Base-by-base conservation (phyloP, 768 basidiomycete species). In the Rhodotorula taiwanensis region DNA sequence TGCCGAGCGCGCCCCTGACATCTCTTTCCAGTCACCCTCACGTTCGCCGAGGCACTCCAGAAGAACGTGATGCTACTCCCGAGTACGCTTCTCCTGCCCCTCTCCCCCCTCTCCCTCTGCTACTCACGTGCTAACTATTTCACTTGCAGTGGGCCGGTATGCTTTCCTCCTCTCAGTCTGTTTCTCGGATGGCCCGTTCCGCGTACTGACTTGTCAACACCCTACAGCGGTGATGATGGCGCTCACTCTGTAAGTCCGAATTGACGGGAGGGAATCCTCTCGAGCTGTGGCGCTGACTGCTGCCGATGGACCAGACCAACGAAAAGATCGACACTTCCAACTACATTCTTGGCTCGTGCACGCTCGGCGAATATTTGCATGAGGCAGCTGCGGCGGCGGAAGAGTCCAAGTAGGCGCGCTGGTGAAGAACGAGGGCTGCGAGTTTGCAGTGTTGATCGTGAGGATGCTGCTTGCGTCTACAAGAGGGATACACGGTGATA, bases 241-340 rank as follows among this genome's bases (percentile, higher is more conserved):
- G 88, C 90, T 45, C 89, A 91, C 86, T 89, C 73, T 67, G 87
- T 83, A 1, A 21, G 48, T 47, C 21, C n/a, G n/a, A n/a, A n/a
- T n/a, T n/a, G n/a, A n/a, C n/a, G n/a, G n/a, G n/a, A n/a, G n/a
- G n/a, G n/a, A n/a, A n/a, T n/a, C n/a, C n/a, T n/a, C n/a, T n/a
- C n/a, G n/a, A n/a, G n/a, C n/a, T n/a, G n/a, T n/a, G n/a, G n/a
- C n/a, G n/a, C n/a, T n/a, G n/a, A n/a, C n/a, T n/a, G n/a, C n/a
- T n/a, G n/a, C n/a, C n/a, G n/a, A n/a, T n/a, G n/a, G n/a, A n/a
- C n/a, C 53, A 55, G 66, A 71, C 60, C 21, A 73, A 70, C 66
- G 94, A 97, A 81, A 98, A 98, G 76, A 79, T 98, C 55, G 92
- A 98, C 76, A 79, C 79, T 55, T 84, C 83, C 52, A 98, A 98